Conservation (phyloP, 495 filamentous ascomycete species). For the Oidiodendron maius region DNA sequence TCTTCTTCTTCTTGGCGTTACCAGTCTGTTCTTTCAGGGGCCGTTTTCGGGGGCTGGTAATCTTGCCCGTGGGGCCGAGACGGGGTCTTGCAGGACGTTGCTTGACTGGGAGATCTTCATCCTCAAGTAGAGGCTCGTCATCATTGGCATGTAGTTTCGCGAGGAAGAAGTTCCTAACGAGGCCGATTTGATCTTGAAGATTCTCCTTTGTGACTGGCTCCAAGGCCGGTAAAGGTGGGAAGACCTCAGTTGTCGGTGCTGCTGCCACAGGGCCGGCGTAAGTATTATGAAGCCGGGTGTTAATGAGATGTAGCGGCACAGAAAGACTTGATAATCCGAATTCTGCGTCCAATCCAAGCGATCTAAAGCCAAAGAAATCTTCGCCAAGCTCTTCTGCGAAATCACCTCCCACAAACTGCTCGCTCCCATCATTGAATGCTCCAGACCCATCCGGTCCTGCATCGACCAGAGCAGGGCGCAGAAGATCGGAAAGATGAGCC, state of each 20-base stretch:
- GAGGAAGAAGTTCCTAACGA: constrained; percentile 85
- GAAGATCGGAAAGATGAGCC: constrained; percentile 77
- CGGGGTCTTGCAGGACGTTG: constrained; percentile 89
- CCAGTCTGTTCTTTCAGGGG: constrained; percentile 69
- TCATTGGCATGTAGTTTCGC: constrained; percentile 76
- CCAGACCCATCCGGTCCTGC: constrained; percentile 77
- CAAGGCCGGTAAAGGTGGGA: constrained; percentile 64
- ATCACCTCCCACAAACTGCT: constrained; percentile 94
- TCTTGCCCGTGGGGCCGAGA: constrained; percentile 92
- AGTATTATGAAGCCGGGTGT: constrained; percentile 74
- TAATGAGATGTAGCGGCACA: constrained; percentile 90
- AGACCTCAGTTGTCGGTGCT: constrained; percentile 50
- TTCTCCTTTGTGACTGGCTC: constrained; percentile 77
- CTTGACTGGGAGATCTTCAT: constrained; percentile 89
- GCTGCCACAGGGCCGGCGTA: constrained; percentile 41
- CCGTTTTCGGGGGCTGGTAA: constrained; percentile 82
- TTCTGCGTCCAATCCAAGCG: constrained; percentile 85
- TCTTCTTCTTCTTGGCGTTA: constrained; percentile 72
- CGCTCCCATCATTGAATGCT: constrained; percentile 92
- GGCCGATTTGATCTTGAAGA: constrained; percentile 70
- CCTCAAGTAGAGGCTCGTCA: constrained; percentile 81
- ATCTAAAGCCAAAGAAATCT: constrained; percentile 98
- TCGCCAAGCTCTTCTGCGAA: constrained; percentile 97
- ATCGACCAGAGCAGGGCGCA: constrained; percentile 82
- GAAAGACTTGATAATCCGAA: constrained; percentile 79